phyloP scores from a whole-genome alignment of 768 basidiomycete genomes.

The Tulasnella sp. region DNA sequence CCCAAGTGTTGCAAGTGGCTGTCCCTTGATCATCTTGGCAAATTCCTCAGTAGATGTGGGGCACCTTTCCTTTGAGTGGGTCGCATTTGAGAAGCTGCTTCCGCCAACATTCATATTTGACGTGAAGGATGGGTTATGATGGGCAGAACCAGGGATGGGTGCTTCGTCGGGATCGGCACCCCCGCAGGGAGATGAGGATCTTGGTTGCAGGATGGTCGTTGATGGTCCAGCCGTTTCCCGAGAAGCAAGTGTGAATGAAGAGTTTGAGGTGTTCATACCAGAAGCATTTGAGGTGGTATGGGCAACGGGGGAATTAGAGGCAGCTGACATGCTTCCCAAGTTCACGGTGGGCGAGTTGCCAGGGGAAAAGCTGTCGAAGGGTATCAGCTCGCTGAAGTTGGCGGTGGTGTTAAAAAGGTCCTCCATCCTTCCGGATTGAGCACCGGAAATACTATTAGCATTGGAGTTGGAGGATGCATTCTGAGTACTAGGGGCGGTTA shows the following conservation, averaged over 20 bases:
- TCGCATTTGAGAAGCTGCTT: conserved; percentile 23
- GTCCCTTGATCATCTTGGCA: conserved; percentile 34
- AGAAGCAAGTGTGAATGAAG: conserved; percentile 1
- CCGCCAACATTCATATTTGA: conserved; percentile 32
- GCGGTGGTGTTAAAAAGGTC: conserved; percentile 6
- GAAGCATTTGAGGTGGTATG: neutral
- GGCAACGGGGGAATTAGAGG: conserved; percentile 2
- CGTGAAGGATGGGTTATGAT: conserved; percentile 28
- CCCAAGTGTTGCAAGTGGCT: conserved; percentile 30
- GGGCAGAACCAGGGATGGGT: conserved; percentile 4
- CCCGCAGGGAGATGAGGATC: conserved; percentile 11
- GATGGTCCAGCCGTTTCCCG: neutral
- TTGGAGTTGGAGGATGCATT: neutral
- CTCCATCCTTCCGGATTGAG: neutral
- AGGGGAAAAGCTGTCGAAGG: conserved; percentile 6
- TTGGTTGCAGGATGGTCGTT: conserved; percentile 30
- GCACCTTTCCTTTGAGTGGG: conserved; percentile 24
- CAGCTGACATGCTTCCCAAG: neutral
- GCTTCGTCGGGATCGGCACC: conserved; percentile 13
- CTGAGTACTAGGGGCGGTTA: neutral
- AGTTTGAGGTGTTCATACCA: neutral
- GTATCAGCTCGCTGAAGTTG: conserved; percentile 13
- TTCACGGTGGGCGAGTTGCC: neutral
- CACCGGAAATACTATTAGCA: neutral
- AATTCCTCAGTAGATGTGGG: conserved; percentile 47